A percentile compares a stretch with the other conserved stretches of the same genome.
phyloP scores from a whole-genome alignment of 345 rosid species.

The Aurinia saxatilis region DNA sequence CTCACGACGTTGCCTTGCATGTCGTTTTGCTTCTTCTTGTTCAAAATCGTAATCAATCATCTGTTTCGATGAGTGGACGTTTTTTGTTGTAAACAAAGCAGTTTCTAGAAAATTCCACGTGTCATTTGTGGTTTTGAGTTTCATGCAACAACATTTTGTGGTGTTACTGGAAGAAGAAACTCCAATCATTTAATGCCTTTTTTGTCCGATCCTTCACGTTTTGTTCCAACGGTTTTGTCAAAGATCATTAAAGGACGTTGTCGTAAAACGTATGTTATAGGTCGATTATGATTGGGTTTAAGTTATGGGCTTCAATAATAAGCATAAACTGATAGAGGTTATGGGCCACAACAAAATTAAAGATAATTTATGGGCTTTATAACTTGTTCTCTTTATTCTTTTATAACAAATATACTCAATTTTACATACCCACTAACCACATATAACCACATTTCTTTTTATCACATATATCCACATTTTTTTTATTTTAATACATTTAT shows the following conservation, averaged over 20 bases:
- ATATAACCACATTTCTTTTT: too few species aligned
- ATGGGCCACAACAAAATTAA: too few species aligned
- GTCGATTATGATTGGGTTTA: too few species aligned
- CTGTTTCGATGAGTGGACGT: slow-evolving; percentile 1
- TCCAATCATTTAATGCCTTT: not conserved
- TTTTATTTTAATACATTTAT: too few species aligned
- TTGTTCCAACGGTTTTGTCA: not conserved
- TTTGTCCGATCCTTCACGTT: not conserved
- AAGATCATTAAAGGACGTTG: not conserved
- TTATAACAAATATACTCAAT: too few species aligned
- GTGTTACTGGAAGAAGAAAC: not conserved
- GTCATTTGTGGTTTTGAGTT: not conserved
- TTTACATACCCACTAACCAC: too few species aligned
- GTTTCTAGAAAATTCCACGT: slow-evolving; percentile 16
- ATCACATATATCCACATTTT: too few species aligned
- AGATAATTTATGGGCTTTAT: too few species aligned
- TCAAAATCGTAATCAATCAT: not conserved
- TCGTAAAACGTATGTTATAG: too few species aligned
- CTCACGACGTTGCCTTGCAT: slow-evolving; percentile 24
- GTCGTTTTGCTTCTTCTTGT: slow-evolving; percentile 14
- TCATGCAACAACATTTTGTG: not conserved
- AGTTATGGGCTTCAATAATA: too few species aligned
- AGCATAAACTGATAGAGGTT: too few species aligned
- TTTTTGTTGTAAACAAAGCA: not conserved
- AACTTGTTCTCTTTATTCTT: too few species aligned